phyloP scores from a whole-genome alignment of 2,329 filamentous ascomycete genomes.

The Calonectria henricotiae region DNA sequence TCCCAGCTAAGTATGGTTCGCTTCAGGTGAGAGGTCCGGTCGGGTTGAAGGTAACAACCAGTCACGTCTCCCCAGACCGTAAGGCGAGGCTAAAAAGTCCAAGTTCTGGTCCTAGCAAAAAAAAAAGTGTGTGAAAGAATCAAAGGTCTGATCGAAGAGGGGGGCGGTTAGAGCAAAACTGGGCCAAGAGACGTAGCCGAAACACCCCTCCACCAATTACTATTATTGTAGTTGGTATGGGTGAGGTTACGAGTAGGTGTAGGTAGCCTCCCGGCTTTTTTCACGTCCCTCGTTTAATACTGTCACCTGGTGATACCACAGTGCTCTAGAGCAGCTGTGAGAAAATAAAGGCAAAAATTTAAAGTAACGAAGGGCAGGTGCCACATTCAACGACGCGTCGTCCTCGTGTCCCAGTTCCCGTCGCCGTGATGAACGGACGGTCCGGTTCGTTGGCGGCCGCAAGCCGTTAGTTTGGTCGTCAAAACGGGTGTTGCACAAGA shows the following conservation, averaged over 20 bases:
- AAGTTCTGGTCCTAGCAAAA: slow-evolving; percentile 37
- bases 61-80: slow-evolving; percentile 48
- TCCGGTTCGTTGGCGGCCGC: slow-evolving; percentile 14
- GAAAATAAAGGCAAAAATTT: neutral
- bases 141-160: slow-evolving; percentile 14
- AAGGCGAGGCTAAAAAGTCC: slow-evolving; percentile 46
- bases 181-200: slow-evolving; percentile 5
- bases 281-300: slow-evolving; percentile 2
- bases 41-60: slow-evolving; percentile 41
- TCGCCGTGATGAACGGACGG: slow-evolving; percentile 26
- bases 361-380: neutral
- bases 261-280: slow-evolving; percentile 7
- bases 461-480: slow-evolving; percentile 28
- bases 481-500: slow-evolving; percentile 24
- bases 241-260: slow-evolving; percentile 1
- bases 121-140: slow-evolving; percentile 21
- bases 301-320: neutral
- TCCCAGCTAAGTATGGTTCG: slow-evolving; percentile 47
- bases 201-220: slow-evolving; percentile 3
- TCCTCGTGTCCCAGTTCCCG: slow-evolving; percentile 13
- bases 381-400: slow-evolving; percentile 14
- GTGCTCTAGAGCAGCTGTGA: neutral
- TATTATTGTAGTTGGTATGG: slow-evolving; percentile 1
- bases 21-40: slow-evolving; percentile 53
- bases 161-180: slow-evolving; percentile 34